Conservation (phyloP, 139 green algal genomes). For the Chlorella sp. region DNA sequence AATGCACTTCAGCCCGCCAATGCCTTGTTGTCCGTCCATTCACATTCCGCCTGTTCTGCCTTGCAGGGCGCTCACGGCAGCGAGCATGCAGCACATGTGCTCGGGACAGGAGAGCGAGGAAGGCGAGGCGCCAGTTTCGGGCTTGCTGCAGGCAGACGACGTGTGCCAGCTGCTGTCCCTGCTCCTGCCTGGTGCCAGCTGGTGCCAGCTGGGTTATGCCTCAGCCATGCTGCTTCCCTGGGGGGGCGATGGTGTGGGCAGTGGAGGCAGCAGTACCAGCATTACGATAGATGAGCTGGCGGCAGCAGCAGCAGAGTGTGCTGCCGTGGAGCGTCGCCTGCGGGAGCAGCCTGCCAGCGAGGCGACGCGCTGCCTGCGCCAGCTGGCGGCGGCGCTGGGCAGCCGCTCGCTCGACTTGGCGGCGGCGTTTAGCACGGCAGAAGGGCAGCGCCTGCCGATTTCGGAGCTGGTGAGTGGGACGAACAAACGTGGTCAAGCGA, state of each 20-base stretch:
- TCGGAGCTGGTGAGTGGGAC: neutral
- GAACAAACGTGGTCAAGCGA: neutral
- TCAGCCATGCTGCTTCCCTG: slow-evolving; percentile 11
- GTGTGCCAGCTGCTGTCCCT: neutral
- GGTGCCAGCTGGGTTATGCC: neutral
- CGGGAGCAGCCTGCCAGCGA: neutral
- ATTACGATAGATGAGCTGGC: neutral
- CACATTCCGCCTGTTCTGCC: neutral
- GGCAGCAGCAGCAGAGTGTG: neutral
- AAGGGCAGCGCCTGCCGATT: neutral
- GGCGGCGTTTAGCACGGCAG: slow-evolving; percentile 1
- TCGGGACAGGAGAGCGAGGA: neutral
- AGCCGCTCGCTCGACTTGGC: slow-evolving; percentile 25
- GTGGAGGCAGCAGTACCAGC: neutral
- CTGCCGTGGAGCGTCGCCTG: neutral
- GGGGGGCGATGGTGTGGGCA: too few species aligned
- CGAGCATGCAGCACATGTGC: neutral
- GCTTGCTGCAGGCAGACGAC: neutral
- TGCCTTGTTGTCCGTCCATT: neutral
- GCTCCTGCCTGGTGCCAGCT: neutral
- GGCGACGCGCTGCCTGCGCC: neutral
- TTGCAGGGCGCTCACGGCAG: neutral
- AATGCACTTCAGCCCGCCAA: neutral
- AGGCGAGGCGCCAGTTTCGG: too few species aligned
- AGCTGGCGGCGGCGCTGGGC: neutral